phyloP scores from a whole-genome alignment of 805 yeast genomes.

The Cyberlindnera veronae region DNA sequence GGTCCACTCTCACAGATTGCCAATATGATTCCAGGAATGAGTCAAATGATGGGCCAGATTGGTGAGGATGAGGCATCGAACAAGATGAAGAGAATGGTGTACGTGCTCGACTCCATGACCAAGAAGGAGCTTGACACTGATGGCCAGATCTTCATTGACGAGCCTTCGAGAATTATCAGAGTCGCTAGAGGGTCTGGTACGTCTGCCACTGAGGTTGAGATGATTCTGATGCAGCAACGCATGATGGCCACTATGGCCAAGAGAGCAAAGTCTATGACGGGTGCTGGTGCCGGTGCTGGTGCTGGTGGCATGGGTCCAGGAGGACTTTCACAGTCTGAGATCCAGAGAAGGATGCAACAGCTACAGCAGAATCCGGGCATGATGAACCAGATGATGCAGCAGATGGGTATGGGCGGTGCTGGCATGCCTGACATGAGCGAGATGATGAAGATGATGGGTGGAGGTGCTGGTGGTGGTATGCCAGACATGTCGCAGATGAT shows the following conservation, averaged over 20 bases:
- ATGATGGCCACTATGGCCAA: constrained; percentile 95
- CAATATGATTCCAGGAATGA: constrained; percentile 90
- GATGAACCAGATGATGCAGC: constrained; percentile 65
- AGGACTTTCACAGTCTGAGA: constrained; percentile 34
- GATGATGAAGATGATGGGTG: constrained; percentile 56
- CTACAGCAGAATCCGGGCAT: constrained; percentile 69
- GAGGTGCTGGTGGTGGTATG: constrained; percentile 43
- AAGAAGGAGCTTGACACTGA: constrained; percentile 86
- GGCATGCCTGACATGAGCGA: constrained; percentile 36
- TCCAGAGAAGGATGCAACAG: constrained; percentile 54
- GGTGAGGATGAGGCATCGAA: constrained; percentile 91
- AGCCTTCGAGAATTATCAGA: constrained; percentile 83
- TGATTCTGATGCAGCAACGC: constrained; percentile 84
- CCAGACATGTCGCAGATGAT: constrained; percentile 63
- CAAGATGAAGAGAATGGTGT: constrained; percentile 82
- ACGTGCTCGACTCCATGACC: constrained; percentile 94
- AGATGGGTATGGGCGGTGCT: constrained; percentile 36
- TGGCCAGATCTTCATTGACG: constrained; percentile 71
- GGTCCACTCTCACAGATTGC: constrained; percentile 95
- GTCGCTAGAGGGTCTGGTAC: constrained; percentile 96
- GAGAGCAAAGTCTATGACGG: constrained; percentile 40
- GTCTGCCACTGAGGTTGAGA: constrained; percentile 86
- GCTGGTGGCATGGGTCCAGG: constrained; percentile 33
- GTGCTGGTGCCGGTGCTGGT: not conserved
- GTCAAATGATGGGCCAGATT: constrained; percentile 79